phyloP scores from a whole-genome alignment of 495 filamentous ascomycete genomes.

The Bryoglossum gracile region DNA sequence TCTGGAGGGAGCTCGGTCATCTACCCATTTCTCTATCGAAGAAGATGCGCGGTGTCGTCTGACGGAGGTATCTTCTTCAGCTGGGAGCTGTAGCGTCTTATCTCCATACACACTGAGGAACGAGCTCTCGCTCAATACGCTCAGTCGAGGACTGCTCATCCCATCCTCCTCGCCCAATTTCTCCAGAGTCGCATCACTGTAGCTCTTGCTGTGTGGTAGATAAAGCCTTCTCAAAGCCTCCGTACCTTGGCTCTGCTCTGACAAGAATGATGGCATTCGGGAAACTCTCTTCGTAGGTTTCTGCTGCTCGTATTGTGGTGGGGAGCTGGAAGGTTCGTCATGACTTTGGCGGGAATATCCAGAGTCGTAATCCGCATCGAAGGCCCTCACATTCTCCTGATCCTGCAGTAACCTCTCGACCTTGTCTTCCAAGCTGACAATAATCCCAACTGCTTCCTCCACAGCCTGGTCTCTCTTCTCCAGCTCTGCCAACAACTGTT shows the following conservation, averaged over 20 bases:
- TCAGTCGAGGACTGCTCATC: slow-evolving; percentile 57
- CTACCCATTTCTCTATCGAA: slow-evolving; percentile 25
- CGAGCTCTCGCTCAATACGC: slow-evolving; percentile 73
- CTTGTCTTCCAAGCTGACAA: slow-evolving; percentile 64
- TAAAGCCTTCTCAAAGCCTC: slow-evolving; percentile 61
- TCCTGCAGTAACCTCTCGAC: slow-evolving; percentile 46
- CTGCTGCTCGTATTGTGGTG: slow-evolving; percentile 10
- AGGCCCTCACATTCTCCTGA: slow-evolving; percentile 13
- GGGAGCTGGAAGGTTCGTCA: slow-evolving; percentile 14
- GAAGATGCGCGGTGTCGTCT: slow-evolving; percentile 20
- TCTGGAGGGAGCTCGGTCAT: slow-evolving; percentile 16
- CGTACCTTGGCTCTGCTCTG: slow-evolving; percentile 52
- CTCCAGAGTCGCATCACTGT: slow-evolving; percentile 34
- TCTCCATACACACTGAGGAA: slow-evolving; percentile 61
- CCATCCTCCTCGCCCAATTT: slow-evolving; percentile 29
- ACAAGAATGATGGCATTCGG: slow-evolving; percentile 62
- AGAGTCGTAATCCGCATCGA: slow-evolving; percentile 16
- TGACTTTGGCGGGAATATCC: slow-evolving; percentile 13
- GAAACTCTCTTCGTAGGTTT: slow-evolving; percentile 26
- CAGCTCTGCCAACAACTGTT: slow-evolving; percentile 60
- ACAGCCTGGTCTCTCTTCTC: slow-evolving; percentile 71
- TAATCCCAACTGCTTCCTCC: slow-evolving; percentile 74
- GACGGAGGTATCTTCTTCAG: slow-evolving; percentile 20
- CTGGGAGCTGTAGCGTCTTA: slow-evolving; percentile 21
- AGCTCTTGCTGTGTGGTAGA: slow-evolving; percentile 39